phyloP scores from a whole-genome alignment of 495 filamentous ascomycete species.

The Podospora appendiculata region DNA sequence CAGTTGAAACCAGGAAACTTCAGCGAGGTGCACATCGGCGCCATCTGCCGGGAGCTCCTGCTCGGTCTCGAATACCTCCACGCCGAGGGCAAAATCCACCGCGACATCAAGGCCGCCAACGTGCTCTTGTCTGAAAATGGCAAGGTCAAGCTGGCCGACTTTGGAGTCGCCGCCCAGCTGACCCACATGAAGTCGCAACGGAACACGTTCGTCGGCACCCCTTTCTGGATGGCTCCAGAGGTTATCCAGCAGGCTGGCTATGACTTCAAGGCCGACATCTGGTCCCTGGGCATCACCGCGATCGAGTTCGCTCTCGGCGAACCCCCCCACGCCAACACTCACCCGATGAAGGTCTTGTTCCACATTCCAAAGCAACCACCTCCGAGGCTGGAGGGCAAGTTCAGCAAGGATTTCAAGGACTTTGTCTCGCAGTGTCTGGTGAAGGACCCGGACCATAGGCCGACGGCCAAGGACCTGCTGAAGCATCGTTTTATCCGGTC shows the following conservation, averaged over 20 bases:
- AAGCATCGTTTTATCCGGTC: conserved; percentile 81
- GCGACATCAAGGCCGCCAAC: conserved; percentile 96
- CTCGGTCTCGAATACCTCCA: conserved; percentile 91
- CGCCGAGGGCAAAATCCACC: conserved; percentile 89
- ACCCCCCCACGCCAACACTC: conserved; percentile 80
- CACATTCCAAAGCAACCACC: conserved; percentile 88
- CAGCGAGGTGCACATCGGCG: conserved; percentile 84
- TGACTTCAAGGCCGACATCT: conserved; percentile 95
- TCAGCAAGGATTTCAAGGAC: conserved; percentile 86
- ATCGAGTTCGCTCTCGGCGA: conserved; percentile 91
- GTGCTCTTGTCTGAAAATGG: conserved; percentile 79
- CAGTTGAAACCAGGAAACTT: conserved; percentile 91
- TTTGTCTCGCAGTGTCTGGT: conserved; percentile 85
- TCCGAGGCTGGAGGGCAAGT: conserved; percentile 78
- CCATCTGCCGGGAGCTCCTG: conserved; percentile 87
- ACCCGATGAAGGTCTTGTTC: conserved; percentile 99
- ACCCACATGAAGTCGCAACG: conserved; percentile 97
- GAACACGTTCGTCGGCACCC: conserved; percentile 97
- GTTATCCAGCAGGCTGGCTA: conserved; percentile 97
- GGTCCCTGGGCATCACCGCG: conserved; percentile 94
- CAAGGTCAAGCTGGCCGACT: conserved; percentile 94
- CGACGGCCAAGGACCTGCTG: conserved; percentile 81
- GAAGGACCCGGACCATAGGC: conserved; percentile 78
- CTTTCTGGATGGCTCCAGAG: conserved; percentile 99
- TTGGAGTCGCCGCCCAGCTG: conserved; percentile 93